Base-by-base conservation (phyloP, 169 alveolate species). In the Neospora caninum region DNA sequence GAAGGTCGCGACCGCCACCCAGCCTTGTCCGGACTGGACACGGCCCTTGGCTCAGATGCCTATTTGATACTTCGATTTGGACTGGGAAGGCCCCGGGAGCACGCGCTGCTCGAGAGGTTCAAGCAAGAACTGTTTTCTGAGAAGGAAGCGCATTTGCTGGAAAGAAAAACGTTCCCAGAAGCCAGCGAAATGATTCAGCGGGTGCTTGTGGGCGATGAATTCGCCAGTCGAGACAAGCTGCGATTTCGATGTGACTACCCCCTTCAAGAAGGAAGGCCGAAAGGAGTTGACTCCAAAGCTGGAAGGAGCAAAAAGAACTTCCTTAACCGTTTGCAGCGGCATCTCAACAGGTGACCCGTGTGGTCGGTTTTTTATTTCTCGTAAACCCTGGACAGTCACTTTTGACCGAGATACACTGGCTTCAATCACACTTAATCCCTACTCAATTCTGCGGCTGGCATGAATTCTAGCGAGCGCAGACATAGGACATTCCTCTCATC, bases 171-270 rank as follows among this genome's bases (percentile, higher is more conserved):
- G 43, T 78, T 78, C n/a, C 86, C 86, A 7, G 86, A 78, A 36
- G 86, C 86, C n/a, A n/a, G 39, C 49, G 86, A 78, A 22, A 6
- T 78, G 27, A 38, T 78, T 9, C 49, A 78, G 29, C 9, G 45
- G n/a, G 86, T 78, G 45, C 86, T 78, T 0, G 39, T 78, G 1
- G 49, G 86, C 22, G 86, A 78, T n/a, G n/a, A 13, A 18, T 78
- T 78, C n/a, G 86, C 49, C 45, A 78, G 49, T 20, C 39, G 45
- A n/a, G 86, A 78, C 45, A 78, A 22, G 10, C 29, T 78, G 45
- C 86, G 86, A 43, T 78, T 78, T n/a, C 86, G 86, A 20, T n/a
- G 45, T 78, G 86, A 78, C 45, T 78, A 16, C 86, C 86, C 86
- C 4, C 86, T 78, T 43, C 39, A 78, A 78, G 49, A 78, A n/a